These are phyloP conservation scores for Ascosphaera apis DNA, from an alignment of 2,329 filamentous ascomycete genomes.

Conservation along the genomic window DNA sequence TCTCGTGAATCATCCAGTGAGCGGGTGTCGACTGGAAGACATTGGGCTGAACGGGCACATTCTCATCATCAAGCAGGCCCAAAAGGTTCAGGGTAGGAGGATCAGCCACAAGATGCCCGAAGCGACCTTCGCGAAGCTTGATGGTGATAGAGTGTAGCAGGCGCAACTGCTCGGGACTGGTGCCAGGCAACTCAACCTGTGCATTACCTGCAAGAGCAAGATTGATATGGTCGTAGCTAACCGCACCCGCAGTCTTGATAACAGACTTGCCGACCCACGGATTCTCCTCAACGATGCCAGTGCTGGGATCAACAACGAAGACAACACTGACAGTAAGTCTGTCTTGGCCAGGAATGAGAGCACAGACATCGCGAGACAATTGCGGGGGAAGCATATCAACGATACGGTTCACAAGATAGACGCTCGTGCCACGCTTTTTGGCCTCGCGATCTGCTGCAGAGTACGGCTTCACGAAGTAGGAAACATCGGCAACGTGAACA, in stretches of 20 bases:
- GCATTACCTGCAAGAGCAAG: conserved; percentile 44
- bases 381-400: conserved; percentile 72
- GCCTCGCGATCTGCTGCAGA: conserved; percentile 91
- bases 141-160: conserved; percentile 43
- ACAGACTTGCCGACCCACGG: conserved; percentile 87
- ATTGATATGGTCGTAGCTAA: conserved; percentile 72
- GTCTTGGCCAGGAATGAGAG: conserved; percentile 65
- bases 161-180: conserved; percentile 40
- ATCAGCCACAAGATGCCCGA: conserved; percentile 54
- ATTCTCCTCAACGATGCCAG: conserved; percentile 64
- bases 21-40: conserved; percentile 79
- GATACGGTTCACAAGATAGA: conserved; percentile 79
- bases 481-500: conserved; percentile 82
- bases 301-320: conserved; percentile 68
- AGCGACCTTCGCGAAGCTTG: conserved; percentile 73
- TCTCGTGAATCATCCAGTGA: conserved; percentile 83
- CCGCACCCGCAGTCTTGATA: conserved; percentile 71
- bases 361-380: conserved; percentile 70
- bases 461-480: conserved; percentile 91
- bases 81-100: conserved; percentile 72
- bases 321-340: conserved; percentile 81
- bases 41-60: conserved; percentile 88
- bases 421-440: conserved; percentile 90
- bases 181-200: conserved; percentile 39
- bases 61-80: conserved; percentile 92